Evolutionary conservation across 176 grass and related monocot species (phyloP).

Genomic region (Dendrocalamus sinicus): DNA sequence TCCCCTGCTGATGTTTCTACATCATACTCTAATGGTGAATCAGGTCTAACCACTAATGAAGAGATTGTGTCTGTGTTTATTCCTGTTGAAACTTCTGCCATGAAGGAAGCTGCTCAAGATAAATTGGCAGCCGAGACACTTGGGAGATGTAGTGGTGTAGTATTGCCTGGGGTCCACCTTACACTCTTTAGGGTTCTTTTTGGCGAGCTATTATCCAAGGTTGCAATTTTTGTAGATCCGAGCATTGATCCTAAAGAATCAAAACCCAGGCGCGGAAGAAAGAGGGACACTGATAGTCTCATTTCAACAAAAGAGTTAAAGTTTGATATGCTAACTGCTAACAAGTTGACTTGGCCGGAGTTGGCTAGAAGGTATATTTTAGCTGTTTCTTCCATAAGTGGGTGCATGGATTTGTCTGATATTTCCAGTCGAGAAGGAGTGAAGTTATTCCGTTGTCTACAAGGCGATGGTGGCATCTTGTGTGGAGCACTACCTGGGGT

Average conservation of each 20-base stretch:
- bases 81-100: constrained; percentile 72
- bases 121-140: constrained; percentile 68
- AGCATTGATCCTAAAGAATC: constrained; percentile 86
- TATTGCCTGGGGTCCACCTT: constrained; percentile 71
- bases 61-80: constrained; percentile 59
- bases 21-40: constrained; percentile 63
- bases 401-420: constrained; percentile 84
- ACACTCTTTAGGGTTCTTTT: constrained; percentile 86
- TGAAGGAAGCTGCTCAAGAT: constrained; percentile 67
- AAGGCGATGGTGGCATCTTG: constrained; percentile 89
- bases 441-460: constrained; percentile 89
- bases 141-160: constrained; percentile 77
- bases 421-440: constrained; percentile 84
- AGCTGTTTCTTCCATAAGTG: constrained; percentile 68
- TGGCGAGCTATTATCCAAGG: constrained; percentile 70
- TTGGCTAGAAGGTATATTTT: constrained; percentile 92
- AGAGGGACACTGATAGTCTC: constrained; percentile 73
- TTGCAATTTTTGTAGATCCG: constrained; percentile 86
- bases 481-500: constrained; percentile 89
- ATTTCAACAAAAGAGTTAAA: constrained; percentile 71
- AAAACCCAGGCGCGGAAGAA: constrained; percentile 86
- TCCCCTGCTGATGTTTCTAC: constrained; percentile 55
- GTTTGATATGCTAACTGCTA: constrained; percentile 78
- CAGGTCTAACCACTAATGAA: constrained; percentile 56
- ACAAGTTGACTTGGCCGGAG: constrained; percentile 93